These are phyloP conservation scores for Orbilia quercus DNA, from an alignment of 2,329 filamentous ascomycete species.

Conservation along the genomic window DNA sequence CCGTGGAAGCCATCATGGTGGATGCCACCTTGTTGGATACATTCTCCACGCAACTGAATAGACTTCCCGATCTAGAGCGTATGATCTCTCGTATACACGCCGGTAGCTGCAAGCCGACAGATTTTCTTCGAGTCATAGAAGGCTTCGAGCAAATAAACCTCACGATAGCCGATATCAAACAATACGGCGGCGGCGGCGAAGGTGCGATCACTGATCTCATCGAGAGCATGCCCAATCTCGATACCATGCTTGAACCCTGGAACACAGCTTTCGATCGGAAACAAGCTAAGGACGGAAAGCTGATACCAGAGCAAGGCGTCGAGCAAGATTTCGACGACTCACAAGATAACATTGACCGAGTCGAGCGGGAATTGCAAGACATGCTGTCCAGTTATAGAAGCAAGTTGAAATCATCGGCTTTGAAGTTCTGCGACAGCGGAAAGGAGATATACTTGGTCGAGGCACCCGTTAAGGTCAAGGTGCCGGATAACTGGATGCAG, in stretches of 20 bases:
- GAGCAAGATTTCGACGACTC: slow-evolving; percentile 93
- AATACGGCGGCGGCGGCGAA: slow-evolving; percentile 76
- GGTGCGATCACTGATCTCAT: slow-evolving; percentile 87
- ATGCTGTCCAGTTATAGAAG: slow-evolving; percentile 78
- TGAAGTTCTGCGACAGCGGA: slow-evolving; percentile 84
- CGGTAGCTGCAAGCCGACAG: slow-evolving; percentile 85
- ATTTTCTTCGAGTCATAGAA: slow-evolving; percentile 92
- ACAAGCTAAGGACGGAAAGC: slow-evolving; percentile 80
- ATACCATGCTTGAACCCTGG: slow-evolving; percentile 81
- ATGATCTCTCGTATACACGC: slow-evolving; percentile 95
- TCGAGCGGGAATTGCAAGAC: slow-evolving; percentile 77
- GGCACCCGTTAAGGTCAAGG: slow-evolving; percentile 81
- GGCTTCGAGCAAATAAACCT: slow-evolving; percentile 98
- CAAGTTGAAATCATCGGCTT: slow-evolving; percentile 77
- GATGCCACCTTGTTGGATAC: slow-evolving; percentile 83
- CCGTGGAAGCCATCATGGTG: slow-evolving; percentile 89
- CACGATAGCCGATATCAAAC: slow-evolving; percentile 81
- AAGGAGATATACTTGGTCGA: slow-evolving; percentile 98
- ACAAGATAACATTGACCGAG: slow-evolving; percentile 77
- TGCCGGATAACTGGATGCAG: slow-evolving; percentile 90
- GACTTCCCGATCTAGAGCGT: slow-evolving; percentile 92
- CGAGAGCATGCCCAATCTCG: slow-evolving; percentile 84
- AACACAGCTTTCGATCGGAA: slow-evolving; percentile 87
- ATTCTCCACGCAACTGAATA: slow-evolving; percentile 86
- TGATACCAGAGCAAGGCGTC: slow-evolving; percentile 86